These are phyloP conservation scores for Thraustochytrium striatum DNA, from an alignment of 352 stramenopile genomes.

Conservation along the genomic window DNA sequence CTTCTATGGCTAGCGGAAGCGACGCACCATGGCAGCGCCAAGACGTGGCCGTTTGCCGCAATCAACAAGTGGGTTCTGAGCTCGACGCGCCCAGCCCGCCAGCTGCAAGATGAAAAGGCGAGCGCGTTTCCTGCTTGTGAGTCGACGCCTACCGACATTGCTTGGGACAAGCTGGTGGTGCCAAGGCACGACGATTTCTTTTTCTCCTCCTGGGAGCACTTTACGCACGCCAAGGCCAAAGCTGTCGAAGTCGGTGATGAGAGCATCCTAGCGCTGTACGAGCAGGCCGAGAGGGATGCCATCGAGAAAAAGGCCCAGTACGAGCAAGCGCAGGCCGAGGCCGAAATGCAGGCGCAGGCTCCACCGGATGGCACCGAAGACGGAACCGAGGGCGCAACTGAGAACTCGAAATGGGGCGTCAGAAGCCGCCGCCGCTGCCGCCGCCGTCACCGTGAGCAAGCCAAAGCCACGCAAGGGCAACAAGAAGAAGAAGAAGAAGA, in stretches of 20 bases:
- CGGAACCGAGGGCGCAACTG: background rate
- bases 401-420: background rate
- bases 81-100: background rate
- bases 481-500: background rate
- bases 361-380: background rate
- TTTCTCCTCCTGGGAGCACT: constrained; percentile 30
- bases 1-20: background rate
- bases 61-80: background rate
- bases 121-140: too few relatives aligned
- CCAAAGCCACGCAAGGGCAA: background rate
- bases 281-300: background rate
- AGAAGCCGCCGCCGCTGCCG: background rate
- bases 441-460: background rate
- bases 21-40: background rate
- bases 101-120: too few relatives aligned
- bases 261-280: background rate
- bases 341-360: background rate
- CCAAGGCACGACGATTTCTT: background rate
- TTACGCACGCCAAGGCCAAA: constrained; percentile 13
- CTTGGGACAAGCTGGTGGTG: background rate
- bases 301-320: constrained; percentile 8
- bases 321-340: background rate
- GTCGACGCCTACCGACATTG: background rate
- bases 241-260: constrained; percentile 1
- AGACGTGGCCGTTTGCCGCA: background rate